A percentile compares a stretch with the other conserved stretches of the same genome.
These are phyloP conservation scores for Suillus variegatus DNA, from an alignment of 768 basidiomycete species.

Conservation along the genomic window DNA sequence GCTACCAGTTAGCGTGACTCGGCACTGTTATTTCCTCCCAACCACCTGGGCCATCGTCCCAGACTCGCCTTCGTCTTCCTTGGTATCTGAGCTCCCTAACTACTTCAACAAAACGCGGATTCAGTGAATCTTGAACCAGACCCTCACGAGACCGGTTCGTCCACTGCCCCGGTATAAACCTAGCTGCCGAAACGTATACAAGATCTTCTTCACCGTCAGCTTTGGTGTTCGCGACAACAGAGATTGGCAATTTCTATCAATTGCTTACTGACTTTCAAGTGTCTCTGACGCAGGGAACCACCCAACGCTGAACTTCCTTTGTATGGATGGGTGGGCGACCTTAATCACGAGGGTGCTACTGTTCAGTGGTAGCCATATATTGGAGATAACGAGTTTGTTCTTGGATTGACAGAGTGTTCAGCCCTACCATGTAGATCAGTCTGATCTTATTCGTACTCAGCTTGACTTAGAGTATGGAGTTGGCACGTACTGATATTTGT, in stretches of 20 bases:
- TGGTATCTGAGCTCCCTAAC: neutral
- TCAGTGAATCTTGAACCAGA: slow-evolving; percentile 14
- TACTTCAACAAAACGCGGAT: slow-evolving; percentile 16
- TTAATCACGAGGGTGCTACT: slow-evolving; percentile 12
- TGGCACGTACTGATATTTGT: neutral
- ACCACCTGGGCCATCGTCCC: neutral
- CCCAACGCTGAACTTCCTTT: slow-evolving; percentile 15
- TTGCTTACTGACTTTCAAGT: slow-evolving; percentile 12
- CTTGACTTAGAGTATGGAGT: slow-evolving; percentile 17
- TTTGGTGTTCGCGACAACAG: slow-evolving; percentile 18
- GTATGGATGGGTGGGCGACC: slow-evolving; percentile 21
- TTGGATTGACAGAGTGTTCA: slow-evolving; percentile 13
- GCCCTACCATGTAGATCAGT: slow-evolving; percentile 15
- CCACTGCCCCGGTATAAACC: slow-evolving; percentile 17
- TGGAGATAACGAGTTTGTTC: slow-evolving; percentile 5
- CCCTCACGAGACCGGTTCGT: slow-evolving; percentile 6
- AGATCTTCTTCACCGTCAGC: slow-evolving; percentile 7
- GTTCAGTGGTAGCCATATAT: slow-evolving; percentile 15
- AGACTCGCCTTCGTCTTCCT: slow-evolving; percentile 13
- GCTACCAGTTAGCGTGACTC: slow-evolving; percentile 34
- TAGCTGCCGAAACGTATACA: slow-evolving; percentile 13
- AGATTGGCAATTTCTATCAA: slow-evolving; percentile 21
- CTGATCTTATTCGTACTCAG: slow-evolving; percentile 17
- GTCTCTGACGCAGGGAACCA: slow-evolving; percentile 9
- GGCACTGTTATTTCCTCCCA: slow-evolving; percentile 21